These are phyloP conservation scores for Tylopilus rubrobrunneus DNA, from an alignment of 768 basidiomycete genomes.

Conservation along the genomic window DNA sequence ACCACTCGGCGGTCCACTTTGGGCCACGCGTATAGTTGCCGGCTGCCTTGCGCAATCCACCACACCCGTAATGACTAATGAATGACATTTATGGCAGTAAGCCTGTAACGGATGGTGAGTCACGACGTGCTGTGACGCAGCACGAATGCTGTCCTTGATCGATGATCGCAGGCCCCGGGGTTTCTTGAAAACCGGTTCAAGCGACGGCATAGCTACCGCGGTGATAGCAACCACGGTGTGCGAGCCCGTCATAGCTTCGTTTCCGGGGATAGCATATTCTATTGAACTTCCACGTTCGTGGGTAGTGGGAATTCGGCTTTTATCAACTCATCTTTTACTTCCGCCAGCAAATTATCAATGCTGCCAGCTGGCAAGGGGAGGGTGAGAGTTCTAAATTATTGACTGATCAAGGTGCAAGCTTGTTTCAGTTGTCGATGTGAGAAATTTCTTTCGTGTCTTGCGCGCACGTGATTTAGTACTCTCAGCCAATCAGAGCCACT, in stretches of 20 bases:
- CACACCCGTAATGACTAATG: too few relatives aligned
- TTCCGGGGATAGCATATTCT: background rate
- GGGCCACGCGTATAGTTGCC: background rate
- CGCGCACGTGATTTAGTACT: background rate
- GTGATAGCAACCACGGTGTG: background rate
- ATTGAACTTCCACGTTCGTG: background rate
- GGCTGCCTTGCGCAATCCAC: background rate
- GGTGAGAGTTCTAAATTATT: too few relatives aligned
- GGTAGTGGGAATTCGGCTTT: background rate
- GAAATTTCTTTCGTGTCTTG: too few relatives aligned
- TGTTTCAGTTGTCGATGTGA: too few relatives aligned
- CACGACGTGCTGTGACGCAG: background rate
- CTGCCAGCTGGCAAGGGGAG: background rate
- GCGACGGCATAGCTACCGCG: too few relatives aligned
- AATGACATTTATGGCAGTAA: too few relatives aligned
- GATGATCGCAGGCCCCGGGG: too few relatives aligned
- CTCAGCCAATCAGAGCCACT: constrained; percentile 23
- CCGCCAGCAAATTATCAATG: background rate
- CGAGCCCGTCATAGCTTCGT: background rate
- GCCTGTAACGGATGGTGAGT: too few relatives aligned
- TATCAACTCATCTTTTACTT: background rate
- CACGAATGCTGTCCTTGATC: background rate
- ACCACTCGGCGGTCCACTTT: background rate
- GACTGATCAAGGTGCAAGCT: too few relatives aligned
- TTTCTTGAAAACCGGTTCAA: too few relatives aligned